Conservation (phyloP, 2,329 filamentous ascomycete genomes). For the Colletotrichum graminicola region DNA sequence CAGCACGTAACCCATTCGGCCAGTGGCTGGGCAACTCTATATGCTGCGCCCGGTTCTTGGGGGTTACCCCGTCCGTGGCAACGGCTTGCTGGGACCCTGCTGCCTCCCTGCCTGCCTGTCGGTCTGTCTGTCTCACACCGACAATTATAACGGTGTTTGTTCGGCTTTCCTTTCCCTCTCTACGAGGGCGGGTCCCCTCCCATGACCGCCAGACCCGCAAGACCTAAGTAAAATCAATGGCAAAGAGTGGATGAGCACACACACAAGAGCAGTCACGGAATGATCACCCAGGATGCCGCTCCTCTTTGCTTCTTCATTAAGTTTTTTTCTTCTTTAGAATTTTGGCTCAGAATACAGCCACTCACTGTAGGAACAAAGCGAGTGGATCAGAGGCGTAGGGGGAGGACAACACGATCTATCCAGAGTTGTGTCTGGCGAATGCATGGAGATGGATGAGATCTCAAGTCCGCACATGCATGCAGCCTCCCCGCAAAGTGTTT, state of each 20-base stretch:
- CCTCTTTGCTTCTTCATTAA: constrained; percentile 39
- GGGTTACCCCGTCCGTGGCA: constrained; percentile 12
- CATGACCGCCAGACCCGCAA: neutral
- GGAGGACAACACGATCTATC: constrained; percentile 31
- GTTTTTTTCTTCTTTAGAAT: constrained; percentile 32
- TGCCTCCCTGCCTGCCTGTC: neutral
- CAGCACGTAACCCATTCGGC: constrained; percentile 1
- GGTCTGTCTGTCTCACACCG: neutral
- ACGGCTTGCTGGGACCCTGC: neutral
- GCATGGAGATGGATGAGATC: neutral
- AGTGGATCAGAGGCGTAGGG: constrained; percentile 28
- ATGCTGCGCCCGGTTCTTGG: constrained; percentile 14
- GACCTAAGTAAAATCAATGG: constrained; percentile 12
- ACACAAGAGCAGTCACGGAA: constrained; percentile 38
- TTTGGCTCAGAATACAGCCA: constrained; percentile 41
- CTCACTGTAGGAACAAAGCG: constrained; percentile 33
- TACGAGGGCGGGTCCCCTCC: neutral
- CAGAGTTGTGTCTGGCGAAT: constrained; percentile 16
- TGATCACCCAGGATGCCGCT: constrained; percentile 37
- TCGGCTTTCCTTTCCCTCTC: neutral
- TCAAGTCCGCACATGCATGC: constrained; percentile 19
- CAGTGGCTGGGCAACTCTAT: constrained; percentile 15
- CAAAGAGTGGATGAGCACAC: constrained; percentile 34
- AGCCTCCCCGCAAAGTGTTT: constrained; percentile 13
- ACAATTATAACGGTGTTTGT: too few species aligned